These are phyloP conservation scores for Globisporangium rhizosaccharum DNA, from an alignment of 352 stramenopile species.

Conservation along the genomic window DNA sequence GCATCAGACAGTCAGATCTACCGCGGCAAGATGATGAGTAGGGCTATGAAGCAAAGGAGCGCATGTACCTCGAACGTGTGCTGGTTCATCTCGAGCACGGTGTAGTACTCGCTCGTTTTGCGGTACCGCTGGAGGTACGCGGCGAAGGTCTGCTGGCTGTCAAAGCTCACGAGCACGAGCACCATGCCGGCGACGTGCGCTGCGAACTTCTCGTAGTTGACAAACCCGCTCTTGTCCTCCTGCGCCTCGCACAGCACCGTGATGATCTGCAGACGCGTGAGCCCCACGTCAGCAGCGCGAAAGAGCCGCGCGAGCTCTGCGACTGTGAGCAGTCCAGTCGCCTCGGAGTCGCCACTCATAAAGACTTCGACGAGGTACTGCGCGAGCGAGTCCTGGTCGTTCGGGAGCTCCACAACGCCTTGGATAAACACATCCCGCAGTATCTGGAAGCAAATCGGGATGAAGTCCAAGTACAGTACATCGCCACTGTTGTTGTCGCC, in stretches of 20 bases:
- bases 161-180: conserved; percentile 55
- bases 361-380: conserved; percentile 77
- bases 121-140: conserved; percentile 59
- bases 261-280: conserved; percentile 75
- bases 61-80: conserved; percentile 58
- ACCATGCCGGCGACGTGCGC: conserved; percentile 64
- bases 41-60: background rate
- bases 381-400: conserved; percentile 56
- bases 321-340: conserved; percentile 53
- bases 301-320: conserved; percentile 56
- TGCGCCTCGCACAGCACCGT: conserved; percentile 60
- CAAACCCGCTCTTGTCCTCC: conserved; percentile 70
- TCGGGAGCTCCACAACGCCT: conserved; percentile 55
- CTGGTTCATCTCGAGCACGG: conserved; percentile 70
- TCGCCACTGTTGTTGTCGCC: conserved; percentile 21
- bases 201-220: conserved; percentile 73
- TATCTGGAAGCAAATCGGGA: conserved; percentile 56
- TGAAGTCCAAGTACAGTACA: conserved; percentile 48
- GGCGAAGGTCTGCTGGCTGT: conserved; percentile 57
- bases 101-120: conserved; percentile 74
- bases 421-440: conserved; percentile 47
- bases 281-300: conserved; percentile 52
- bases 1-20: background rate
- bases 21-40: too few relatives aligned
- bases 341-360: conserved; percentile 56